A percentile compares a stretch with the other conserved stretches of the same genome.
Conservation (phyloP, 805 yeast genomes). For the Candida peoriensis region DNA sequence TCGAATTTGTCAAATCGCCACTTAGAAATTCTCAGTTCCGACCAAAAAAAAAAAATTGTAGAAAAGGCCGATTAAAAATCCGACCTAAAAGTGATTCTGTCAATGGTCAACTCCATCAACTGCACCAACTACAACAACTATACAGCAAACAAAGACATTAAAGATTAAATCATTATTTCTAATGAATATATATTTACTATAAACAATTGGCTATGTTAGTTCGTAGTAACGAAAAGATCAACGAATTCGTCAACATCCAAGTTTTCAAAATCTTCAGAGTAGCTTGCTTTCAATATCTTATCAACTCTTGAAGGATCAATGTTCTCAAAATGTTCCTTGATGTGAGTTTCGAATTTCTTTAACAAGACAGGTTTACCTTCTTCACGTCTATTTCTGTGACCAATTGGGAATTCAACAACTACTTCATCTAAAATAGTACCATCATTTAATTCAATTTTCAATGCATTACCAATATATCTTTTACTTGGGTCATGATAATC, state of each 20-base stretch:
- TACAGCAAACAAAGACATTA: too few relatives aligned
- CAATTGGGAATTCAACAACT: conserved; percentile 51
- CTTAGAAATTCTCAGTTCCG: too few relatives aligned
- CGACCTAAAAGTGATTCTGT: too few relatives aligned
- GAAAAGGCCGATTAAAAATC: too few relatives aligned
- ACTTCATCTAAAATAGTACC: conserved; percentile 50
- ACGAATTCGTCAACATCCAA: conserved; percentile 45
- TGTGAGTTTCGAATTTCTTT: conserved; percentile 46
- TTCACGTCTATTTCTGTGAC: conserved; percentile 52
- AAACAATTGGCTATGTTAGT: too few relatives aligned
- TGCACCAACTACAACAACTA: too few relatives aligned
- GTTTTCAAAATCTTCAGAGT: conserved; percentile 29
- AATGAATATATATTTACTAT: too few relatives aligned
- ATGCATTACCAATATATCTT: conserved; percentile 53
- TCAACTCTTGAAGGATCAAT: conserved; percentile 32
- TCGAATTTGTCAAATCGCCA: too few relatives aligned
- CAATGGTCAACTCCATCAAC: too few relatives aligned
- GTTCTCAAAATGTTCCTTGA: conserved; percentile 39
- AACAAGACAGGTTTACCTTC: conserved; percentile 54
- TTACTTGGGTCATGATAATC: conserved; percentile 55
- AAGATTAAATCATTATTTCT: too few relatives aligned
- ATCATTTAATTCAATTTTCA: conserved; percentile 45
- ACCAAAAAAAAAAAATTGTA: too few relatives aligned
- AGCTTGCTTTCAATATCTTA: conserved; percentile 32
- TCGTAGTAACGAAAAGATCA: conserved; percentile 33